A percentile compares a stretch with the other conserved stretches of the same genome.
These are phyloP conservation scores for Ophiostoma novo-ulmi DNA, from an alignment of 2,329 filamentous ascomycete species.

Conservation along the genomic window DNA sequence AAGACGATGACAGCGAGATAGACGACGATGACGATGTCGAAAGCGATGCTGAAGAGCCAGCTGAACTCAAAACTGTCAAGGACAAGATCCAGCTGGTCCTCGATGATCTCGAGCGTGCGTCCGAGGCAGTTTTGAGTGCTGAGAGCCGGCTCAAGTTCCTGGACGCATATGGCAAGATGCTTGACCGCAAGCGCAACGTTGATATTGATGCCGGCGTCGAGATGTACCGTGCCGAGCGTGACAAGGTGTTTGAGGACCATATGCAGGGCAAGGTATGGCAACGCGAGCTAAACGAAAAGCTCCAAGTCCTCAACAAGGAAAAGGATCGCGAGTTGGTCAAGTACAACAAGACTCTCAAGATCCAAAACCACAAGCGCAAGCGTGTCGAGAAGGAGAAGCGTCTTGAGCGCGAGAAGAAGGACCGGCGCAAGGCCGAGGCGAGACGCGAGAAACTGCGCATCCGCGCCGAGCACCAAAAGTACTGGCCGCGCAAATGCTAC, in stretches of 20 bases:
- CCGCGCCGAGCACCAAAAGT: constrained; percentile 40
- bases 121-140: constrained; percentile 35
- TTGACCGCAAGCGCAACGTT: constrained; percentile 35
- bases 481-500: constrained; percentile 50
- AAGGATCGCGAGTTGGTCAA: constrained; percentile 31
- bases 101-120: constrained; percentile 32
- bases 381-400: constrained; percentile 21
- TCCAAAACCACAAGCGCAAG: neutral
- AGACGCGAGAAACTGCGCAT: constrained; percentile 43
- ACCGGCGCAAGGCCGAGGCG: constrained; percentile 29
- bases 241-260: constrained; percentile 40
- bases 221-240: constrained; percentile 42
- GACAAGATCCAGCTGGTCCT: constrained; percentile 33
- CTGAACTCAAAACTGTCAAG: constrained; percentile 33
- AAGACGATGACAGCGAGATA: constrained; percentile 34
- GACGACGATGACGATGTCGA: constrained; percentile 30
- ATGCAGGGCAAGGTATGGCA: constrained; percentile 33
- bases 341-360: neutral
- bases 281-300: constrained; percentile 35
- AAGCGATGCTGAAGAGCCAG: constrained; percentile 30
- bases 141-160: constrained; percentile 40
- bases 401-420: constrained; percentile 33
- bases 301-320: constrained; percentile 35
- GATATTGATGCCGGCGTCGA: constrained; percentile 38
- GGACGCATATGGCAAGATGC: constrained; percentile 37